phyloP scores from a whole-genome alignment of 2,329 filamentous ascomycete species.

The Helotiales sp. region DNA sequence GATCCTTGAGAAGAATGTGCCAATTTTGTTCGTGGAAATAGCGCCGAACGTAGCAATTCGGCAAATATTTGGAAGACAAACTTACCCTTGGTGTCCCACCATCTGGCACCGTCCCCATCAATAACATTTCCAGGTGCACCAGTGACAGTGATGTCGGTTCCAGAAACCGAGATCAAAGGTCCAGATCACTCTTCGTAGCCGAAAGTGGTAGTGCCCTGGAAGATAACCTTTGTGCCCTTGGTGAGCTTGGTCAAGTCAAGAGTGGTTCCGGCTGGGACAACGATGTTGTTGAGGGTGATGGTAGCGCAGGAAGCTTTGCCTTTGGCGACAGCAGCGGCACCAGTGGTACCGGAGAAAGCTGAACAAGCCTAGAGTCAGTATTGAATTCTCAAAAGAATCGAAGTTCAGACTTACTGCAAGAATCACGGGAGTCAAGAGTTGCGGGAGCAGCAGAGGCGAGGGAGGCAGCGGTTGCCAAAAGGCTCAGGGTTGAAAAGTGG shows the following conservation, averaged over 20 bases:
- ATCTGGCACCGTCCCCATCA: constrained; percentile 56
- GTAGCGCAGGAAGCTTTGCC: constrained; percentile 57
- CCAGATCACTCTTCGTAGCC: constrained; percentile 69
- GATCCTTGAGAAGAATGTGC: too few relatives aligned
- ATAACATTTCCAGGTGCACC: constrained; percentile 47
- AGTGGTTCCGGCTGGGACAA: constrained; percentile 62
- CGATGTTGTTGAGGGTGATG: constrained; percentile 58
- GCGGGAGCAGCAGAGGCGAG: constrained; percentile 31
- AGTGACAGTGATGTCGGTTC: constrained; percentile 33
- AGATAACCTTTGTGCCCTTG: constrained; percentile 58
- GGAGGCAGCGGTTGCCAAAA: constrained; percentile 28
- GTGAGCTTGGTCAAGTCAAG: constrained; percentile 61
- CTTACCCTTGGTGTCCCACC: constrained; percentile 48
- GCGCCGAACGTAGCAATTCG: too few relatives aligned
- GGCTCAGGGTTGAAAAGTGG: constrained; percentile 33
- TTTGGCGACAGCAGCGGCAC: constrained; percentile 52
- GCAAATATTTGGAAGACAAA: not conserved
- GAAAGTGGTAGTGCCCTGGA: constrained; percentile 70
- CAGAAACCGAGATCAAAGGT: constrained; percentile 57
- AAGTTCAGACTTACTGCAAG: constrained; percentile 48
- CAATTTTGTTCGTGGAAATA: too few relatives aligned
- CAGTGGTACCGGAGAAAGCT: constrained; percentile 52
- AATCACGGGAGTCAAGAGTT: constrained; percentile 32
- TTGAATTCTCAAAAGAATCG: too few relatives aligned
- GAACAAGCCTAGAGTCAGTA: not conserved